These are phyloP conservation scores for Cucurbita argyrosperma DNA, from an alignment of 306 rosid genomes.

Conservation along the genomic window DNA sequence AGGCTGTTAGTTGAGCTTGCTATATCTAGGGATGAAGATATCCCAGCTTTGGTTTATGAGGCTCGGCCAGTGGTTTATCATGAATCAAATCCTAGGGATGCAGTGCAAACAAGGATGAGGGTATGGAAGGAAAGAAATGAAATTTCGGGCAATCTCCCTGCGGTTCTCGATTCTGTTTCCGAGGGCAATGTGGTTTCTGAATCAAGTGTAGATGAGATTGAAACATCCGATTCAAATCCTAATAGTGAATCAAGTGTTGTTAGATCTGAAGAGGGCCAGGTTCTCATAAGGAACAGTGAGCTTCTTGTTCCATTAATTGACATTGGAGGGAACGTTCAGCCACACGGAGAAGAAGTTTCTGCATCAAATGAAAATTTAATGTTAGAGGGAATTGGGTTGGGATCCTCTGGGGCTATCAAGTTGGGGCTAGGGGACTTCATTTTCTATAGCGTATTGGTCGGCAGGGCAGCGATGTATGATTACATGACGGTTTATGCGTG, in stretches of 20 bases:
- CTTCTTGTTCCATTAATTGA: constrained; percentile 48
- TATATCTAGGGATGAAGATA: constrained; percentile 80
- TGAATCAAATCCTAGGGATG: constrained; percentile 18
- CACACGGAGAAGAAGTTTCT: constrained; percentile 15
- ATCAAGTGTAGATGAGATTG: constrained; percentile 8
- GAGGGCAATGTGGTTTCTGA: constrained; percentile 12
- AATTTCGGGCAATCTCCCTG: constrained; percentile 8
- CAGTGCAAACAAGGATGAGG: constrained; percentile 34
- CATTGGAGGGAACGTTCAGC: constrained; percentile 19
- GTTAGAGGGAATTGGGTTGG: constrained; percentile 85
- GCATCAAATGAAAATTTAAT: constrained; percentile 29
- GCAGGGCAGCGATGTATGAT: constrained; percentile 97
- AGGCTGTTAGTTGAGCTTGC: constrained; percentile 88
- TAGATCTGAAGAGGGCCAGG: constrained; percentile 45
- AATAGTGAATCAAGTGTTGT: constrained; percentile 9
- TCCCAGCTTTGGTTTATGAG: constrained; percentile 89
- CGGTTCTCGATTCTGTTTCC: constrained; percentile 14
- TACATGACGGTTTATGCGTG: constrained; percentile 89
- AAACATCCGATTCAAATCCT: constrained; percentile 9
- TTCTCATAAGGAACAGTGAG: constrained; percentile 24
- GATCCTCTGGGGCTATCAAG: constrained; percentile 85
- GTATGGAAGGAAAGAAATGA: constrained; percentile 69
- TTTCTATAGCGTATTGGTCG: constrained; percentile 92
- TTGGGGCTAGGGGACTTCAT: constrained; percentile 90
- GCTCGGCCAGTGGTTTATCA: constrained; percentile 59